Conservation (phyloP, 306 rosid species). For the Alnus glutinosa region DNA sequence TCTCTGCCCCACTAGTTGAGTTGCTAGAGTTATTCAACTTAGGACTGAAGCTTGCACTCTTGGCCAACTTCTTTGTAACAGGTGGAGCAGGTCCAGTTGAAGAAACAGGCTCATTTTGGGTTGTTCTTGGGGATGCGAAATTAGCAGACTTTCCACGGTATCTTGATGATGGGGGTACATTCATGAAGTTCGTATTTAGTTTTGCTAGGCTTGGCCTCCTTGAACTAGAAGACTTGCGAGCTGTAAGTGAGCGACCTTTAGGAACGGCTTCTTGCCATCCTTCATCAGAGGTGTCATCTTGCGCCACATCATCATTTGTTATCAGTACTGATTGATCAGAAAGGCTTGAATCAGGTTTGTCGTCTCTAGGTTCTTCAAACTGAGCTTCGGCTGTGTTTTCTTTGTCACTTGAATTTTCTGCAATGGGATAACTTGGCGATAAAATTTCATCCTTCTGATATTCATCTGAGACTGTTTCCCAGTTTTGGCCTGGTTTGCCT, state of each 20-base stretch:
- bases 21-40: constrained; percentile 49
- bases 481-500: constrained; percentile 74
- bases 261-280: constrained; percentile 99
- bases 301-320: constrained; percentile 43
- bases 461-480: constrained; percentile 65
- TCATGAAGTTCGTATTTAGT: constrained; percentile 74
- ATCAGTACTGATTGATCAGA: constrained; percentile 42
- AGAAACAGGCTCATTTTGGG: constrained; percentile 53
- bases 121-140: constrained; percentile 56
- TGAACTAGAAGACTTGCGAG: constrained; percentile 74
- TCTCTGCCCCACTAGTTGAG: constrained; percentile 50
- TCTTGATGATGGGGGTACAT: constrained; percentile 68
- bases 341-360: constrained; percentile 50
- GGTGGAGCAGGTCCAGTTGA: constrained; percentile 53
- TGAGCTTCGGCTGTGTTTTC: constrained; percentile 70
- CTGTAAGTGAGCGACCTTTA: constrained; percentile 72
- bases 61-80: constrained; percentile 51
- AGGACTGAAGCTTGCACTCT: constrained; percentile 84
- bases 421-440: constrained; percentile 39
- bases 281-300: constrained; percentile 72
- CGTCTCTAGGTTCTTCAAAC: constrained; percentile 44
- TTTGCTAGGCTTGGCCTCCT: constrained; percentile 91
- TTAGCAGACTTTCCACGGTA: constrained; percentile 61
- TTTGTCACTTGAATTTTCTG: constrained; percentile 75
- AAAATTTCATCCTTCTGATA: constrained; percentile 61